A percentile compares a stretch with the other conserved stretches of the same genome.
phyloP scores from a whole-genome alignment of 805 yeast species.

The Jamesozyma gamospora region DNA sequence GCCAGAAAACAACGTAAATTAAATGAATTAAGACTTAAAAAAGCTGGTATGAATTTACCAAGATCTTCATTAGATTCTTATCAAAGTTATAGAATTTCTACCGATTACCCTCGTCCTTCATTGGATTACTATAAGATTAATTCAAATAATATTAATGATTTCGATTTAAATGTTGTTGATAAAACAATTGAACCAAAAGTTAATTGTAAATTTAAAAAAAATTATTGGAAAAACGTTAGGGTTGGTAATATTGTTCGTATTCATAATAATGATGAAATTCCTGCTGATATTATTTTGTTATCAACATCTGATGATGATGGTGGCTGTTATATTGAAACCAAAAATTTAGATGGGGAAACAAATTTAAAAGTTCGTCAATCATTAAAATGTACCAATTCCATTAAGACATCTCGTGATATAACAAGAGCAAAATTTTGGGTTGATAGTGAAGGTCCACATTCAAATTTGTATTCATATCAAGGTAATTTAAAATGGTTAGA shows the following conservation, averaged over 20 bases:
- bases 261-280: conserved; percentile 67
- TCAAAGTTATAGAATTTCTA: conserved; percentile 24
- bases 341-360: conserved; percentile 75
- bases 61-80: conserved; percentile 33
- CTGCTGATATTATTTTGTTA: conserved; percentile 60
- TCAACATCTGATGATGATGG: conserved; percentile 62
- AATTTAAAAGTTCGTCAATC: conserved; percentile 70
- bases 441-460: conserved; percentile 80
- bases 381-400: conserved; percentile 46
- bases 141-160: conserved; percentile 22
- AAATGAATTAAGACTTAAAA: conserved; percentile 4
- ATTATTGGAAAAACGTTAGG: conserved; percentile 54
- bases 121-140: conserved; percentile 2
- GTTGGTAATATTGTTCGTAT: conserved; percentile 70
- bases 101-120: conserved; percentile 24
- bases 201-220: conserved; percentile 29
- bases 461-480: conserved; percentile 65
- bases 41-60: conserved; percentile 14
- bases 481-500: conserved; percentile 55
- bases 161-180: conserved; percentile 46
- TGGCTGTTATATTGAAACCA: conserved; percentile 69
- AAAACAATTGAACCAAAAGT: conserved; percentile 39
- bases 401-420: conserved; percentile 41
- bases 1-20: conserved; percentile 15
- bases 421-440: conserved; percentile 49